phyloP scores from a whole-genome alignment of 148 eudicot genomes.

The Salicornia ramosissima region DNA sequence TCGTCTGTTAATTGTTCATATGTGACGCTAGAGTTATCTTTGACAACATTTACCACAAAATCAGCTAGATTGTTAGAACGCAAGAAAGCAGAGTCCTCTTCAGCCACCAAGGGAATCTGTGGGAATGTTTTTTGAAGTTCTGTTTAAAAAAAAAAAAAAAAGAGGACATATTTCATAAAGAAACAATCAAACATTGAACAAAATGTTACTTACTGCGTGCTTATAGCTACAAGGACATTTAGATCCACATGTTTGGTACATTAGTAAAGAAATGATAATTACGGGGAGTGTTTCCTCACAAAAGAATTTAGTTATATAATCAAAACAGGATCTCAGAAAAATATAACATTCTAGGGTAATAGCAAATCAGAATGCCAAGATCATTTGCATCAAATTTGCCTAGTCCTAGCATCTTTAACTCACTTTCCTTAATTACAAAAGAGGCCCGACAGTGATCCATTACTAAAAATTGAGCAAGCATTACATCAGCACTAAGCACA shows the following conservation, averaged over 20 bases:
- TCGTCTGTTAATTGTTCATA: slow-evolving; percentile 41
- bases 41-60: slow-evolving; percentile 57
- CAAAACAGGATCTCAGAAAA: no score
- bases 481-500: neutral
- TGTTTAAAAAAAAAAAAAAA: slow-evolving; percentile 23
- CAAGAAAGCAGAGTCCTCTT: slow-evolving; percentile 87
- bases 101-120: slow-evolving; percentile 91
- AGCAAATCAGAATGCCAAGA: no score
- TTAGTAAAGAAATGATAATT: neutral
- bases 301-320: no score
- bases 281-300: neutral
- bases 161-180: neutral
- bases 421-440: neutral
- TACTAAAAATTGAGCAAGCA: neutral
- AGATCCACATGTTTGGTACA: neutral
- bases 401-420: no score
- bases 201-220: neutral
- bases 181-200: neutral
- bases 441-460: neutral
- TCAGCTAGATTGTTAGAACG: slow-evolving; percentile 64
- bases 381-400: neutral
- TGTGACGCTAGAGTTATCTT: slow-evolving; percentile 34
- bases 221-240: slow-evolving; percentile 3
- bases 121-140: slow-evolving; percentile 72
- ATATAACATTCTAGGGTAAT: no score